Conservation (phyloP, 352 stramenopile species). For the Saprolegnia diclina region DNA sequence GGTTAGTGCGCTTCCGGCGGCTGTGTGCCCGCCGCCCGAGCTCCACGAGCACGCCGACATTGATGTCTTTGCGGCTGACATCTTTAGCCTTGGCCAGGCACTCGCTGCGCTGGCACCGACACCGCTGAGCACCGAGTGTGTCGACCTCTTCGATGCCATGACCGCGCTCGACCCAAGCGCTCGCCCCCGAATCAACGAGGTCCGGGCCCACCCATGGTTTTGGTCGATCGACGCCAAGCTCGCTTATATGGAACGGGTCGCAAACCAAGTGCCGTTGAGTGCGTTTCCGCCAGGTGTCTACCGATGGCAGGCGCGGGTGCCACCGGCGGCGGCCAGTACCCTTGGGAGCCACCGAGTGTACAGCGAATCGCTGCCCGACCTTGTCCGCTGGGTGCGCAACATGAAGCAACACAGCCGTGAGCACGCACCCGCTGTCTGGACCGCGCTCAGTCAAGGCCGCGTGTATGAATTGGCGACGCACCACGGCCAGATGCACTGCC, state of each 20-base stretch:
- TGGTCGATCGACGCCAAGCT: conserved; percentile 7
- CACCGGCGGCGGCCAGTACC: not conserved
- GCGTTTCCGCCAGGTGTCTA: not conserved
- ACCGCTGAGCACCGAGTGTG: not conserved
- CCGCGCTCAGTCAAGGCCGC: not conserved
- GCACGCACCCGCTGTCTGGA: not conserved
- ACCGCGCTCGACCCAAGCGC: not conserved
- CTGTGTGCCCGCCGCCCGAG: not conserved
- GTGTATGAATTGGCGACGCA: not conserved
- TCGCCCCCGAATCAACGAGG: not conserved
- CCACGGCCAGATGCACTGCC: not conserved
- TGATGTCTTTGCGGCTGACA: not conserved
- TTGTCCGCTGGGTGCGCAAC: conserved; percentile 22
- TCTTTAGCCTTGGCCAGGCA: not conserved
- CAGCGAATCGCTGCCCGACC: not conserved
- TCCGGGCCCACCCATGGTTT: conserved; percentile 2
- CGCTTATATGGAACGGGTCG: conserved; percentile 1
- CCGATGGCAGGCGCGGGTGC: not conserved
- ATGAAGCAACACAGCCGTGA: conserved; percentile 12
- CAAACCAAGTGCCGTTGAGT: not conserved
- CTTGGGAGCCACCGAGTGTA: not conserved
- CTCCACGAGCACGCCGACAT: not conserved
- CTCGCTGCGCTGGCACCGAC: not conserved
- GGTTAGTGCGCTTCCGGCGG: not conserved
- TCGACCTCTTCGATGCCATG: conserved; percentile 16